Evolutionary conservation across 768 basidiomycete species (phyloP), one percentile per base, ranked within the genome.

Genomic region (Nevesoporus exiguus): DNA sequence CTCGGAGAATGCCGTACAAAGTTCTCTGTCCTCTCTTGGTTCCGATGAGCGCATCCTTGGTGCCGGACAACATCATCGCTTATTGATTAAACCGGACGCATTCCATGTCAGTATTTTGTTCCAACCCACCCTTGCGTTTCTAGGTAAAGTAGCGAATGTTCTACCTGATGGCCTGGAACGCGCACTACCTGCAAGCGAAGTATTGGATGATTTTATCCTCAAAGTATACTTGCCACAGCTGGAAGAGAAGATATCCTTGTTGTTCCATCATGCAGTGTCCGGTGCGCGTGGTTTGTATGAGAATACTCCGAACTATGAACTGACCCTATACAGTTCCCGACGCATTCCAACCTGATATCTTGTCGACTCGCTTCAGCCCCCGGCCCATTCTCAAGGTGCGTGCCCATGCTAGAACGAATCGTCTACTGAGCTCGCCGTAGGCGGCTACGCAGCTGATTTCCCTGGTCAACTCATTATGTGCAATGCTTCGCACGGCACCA

Each of bases 91-190:
- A 44, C 89, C 97, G 2, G 90, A 98, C 65, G 92, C 93, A 3
- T 98, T 98, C 74, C 93, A 96, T 71, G 92, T 98, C 51, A 89
- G 85, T 47, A 83, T 93, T 15, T 77, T 99, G n/a, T 98, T 98
- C 70, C 90, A 92, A 58, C 96, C 97, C 1, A 96, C 94, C 13
- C 74, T 97, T 21, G 76, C 86, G 1, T 98, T 95, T 69, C 76
- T 98, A 52, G 80, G 86, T 50, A 80, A 86, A 7, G 79, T 93
- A 22, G 75, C 83, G 39, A 81, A 83, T 24, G 74, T 88, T 25
- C 74, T 97, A 27, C 93, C 94, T 2, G 79, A 82, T 44, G 90
- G 86, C 4, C 61, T 81, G 29, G 88, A 90, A 57, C 78, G 80
- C 29, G 79, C 81, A 21, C 76, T 80, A 47, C 79, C 84, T 2